These are phyloP conservation scores for Pseudogymnoascus sp. DNA, from an alignment of 2,329 filamentous ascomycete species.

Conservation along the genomic window DNA sequence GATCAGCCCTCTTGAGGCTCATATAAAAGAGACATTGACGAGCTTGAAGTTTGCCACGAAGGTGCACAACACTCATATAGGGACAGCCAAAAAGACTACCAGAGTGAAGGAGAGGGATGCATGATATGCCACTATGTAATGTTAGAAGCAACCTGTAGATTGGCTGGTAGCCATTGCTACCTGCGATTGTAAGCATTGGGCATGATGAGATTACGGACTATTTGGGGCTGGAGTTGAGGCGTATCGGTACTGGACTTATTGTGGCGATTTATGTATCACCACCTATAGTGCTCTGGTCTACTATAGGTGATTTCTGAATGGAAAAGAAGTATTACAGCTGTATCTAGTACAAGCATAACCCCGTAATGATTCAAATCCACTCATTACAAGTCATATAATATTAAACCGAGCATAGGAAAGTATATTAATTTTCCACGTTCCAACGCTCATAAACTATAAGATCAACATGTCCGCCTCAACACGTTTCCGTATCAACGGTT, in stretches of 20 bases:
- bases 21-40: slow-evolving; percentile 86
- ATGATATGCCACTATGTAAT: not conserved
- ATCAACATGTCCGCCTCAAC: not conserved
- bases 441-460: not conserved
- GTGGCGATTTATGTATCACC: slow-evolving; percentile 7
- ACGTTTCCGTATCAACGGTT: not conserved
- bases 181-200: not conserved
- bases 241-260: not conserved
- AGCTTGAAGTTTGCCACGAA: slow-evolving; percentile 95
- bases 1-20: slow-evolving; percentile 84
- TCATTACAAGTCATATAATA: not conserved
- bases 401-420: not conserved
- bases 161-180: not conserved
- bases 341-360: not conserved
- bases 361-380: not conserved
- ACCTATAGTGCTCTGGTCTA: slow-evolving; percentile 1
- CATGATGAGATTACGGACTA: slow-evolving; percentile 3
- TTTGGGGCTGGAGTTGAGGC: not conserved
- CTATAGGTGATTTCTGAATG: not conserved
- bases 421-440: not conserved
- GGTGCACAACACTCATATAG: slow-evolving; percentile 86
- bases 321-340: slow-evolving; percentile 1
- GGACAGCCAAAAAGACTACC: slow-evolving; percentile 70
- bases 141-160: slow-evolving; percentile 1
- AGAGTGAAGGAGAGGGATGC: slow-evolving; percentile 34